These are phyloP conservation scores for Sindora glabra DNA, from an alignment of 306 rosid species.

Conservation along the genomic window DNA sequence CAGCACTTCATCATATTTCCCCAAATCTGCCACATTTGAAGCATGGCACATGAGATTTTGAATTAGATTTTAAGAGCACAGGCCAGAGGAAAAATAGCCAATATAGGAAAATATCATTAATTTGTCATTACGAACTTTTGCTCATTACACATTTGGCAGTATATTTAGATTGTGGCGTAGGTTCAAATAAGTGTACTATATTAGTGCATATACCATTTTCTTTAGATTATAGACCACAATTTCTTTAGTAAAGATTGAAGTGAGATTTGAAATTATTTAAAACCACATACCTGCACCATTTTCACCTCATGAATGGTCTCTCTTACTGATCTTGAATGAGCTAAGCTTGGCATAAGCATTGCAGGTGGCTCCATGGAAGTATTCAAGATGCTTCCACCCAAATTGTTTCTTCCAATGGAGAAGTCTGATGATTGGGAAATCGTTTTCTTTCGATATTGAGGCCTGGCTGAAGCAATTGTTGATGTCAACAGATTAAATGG, in stretches of 20 bases:
- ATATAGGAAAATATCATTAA: too few relatives aligned
- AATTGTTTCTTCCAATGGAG: conserved; percentile 36
- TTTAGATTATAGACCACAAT: too few relatives aligned
- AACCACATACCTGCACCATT: conserved; percentile 64
- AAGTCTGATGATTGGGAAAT: conserved; percentile 40
- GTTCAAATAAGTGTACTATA: too few relatives aligned
- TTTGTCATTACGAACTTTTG: too few relatives aligned
- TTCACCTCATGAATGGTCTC: conserved; percentile 79
- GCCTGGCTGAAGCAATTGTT: conserved; percentile 73
- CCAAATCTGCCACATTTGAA: conserved; percentile 56
- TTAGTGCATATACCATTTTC: too few relatives aligned
- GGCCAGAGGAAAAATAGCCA: background rate
- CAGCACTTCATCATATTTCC: conserved; percentile 53
- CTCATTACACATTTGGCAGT: too few relatives aligned
- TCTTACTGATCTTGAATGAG: conserved; percentile 61
- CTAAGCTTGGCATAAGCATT: conserved; percentile 61
- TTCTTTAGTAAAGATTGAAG: background rate
- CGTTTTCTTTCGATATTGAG: conserved; percentile 59
- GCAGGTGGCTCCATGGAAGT: conserved; percentile 68
- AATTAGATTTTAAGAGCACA: background rate
- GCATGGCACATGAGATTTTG: background rate
- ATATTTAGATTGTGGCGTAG: too few relatives aligned
- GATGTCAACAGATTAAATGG: background rate
- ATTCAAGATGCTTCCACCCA: conserved; percentile 18
- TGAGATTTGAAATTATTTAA: background rate